Evolutionary conservation across 306 rosid genomes (phyloP), one percentile per base, ranked within the genome.

Genomic region (Casuarina equisetifolia): DNA sequence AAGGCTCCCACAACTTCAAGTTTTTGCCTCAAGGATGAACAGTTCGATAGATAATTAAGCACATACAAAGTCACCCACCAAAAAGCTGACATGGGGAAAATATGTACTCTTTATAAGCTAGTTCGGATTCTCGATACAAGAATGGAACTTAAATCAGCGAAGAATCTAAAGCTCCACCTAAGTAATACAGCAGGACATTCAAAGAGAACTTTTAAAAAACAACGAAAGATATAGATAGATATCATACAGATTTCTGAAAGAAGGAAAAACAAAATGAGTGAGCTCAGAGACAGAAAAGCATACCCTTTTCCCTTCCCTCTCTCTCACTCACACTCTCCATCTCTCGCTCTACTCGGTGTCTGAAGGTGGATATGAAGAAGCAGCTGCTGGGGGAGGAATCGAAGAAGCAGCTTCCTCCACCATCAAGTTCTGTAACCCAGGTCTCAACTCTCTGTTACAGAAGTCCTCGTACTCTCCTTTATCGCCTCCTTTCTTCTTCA

Each of bases 401-500:
- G 88, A 75, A 72, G 80, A 19, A 3, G 81, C 80, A 15, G 84
- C 63, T 78, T 86, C 88, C 17, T 78, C 85, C 52, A 51, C 3
- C 68, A 42, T 51, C 80, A 88, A 86, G 62, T 76, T 84, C 72
- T 82, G 82, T 86, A 88, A 78, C 0, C 85, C 88, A 0, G 92
- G 88, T 32, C 61, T 84, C 92, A 88, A 82, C 64, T 88, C 88
- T 36, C 75, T 50, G 70, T 78, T 84, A 43, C 84, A 82, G 64
- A 88, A 88, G 6, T 67, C 72, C 4, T 88, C 87, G 66, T 88
- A 88, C 80, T 88, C 92, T 2, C 19, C 77, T 48, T 53, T 84
- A 58, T 84, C 88, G 9, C 92, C 92, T 82, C 79, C 90, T 74
- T 88, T 88, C 78, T 82, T 88, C 90, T 88, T 88, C 40, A 88